Evolutionary conservation across 2,329 filamentous ascomycete genomes (phyloP).

Genomic region (Epicoccum nigrum): DNA sequence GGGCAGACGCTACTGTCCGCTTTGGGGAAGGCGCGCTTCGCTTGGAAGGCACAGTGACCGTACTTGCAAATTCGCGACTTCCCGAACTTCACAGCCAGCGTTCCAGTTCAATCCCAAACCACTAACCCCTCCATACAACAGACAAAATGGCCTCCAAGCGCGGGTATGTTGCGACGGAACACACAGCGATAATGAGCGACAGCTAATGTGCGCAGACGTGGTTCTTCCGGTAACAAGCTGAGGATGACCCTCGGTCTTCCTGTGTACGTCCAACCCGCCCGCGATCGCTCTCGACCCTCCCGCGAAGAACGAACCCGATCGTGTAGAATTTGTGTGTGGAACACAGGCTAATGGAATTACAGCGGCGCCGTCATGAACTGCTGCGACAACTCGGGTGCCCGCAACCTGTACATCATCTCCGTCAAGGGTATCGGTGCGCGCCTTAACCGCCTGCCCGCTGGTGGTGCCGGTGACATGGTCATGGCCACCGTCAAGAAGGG

Average conservation of each 20-base stretch:
- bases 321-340: constrained; percentile 17
- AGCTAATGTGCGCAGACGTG: constrained; percentile 59
- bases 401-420: constrained; percentile 99
- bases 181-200: neutral
- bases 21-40: constrained; percentile 10
- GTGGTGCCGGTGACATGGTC: constrained; percentile 99
- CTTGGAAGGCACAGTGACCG: constrained; percentile 9
- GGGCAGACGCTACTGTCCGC: neutral
- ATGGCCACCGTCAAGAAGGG: constrained; percentile 99
- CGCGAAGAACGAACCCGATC: constrained; percentile 8
- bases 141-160: constrained; percentile 51
- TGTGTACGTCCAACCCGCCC: constrained; percentile 73
- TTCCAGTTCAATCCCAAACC: too few relatives aligned
- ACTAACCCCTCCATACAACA: constrained; percentile 25
- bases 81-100: too few relatives aligned
- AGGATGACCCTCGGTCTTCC: constrained; percentile 99
- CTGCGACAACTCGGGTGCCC: constrained; percentile 98
- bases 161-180: constrained; percentile 38
- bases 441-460: constrained; percentile 95
- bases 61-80: too few relatives aligned
- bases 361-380: constrained; percentile 99
- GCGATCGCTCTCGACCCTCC: constrained; percentile 20
- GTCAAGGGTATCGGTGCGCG: constrained; percentile 98
- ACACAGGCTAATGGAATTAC: constrained; percentile 41
- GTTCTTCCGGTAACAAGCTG: constrained; percentile 99